Base-by-base conservation (phyloP, 164 flowering plant genomes). In the Berberis vulgaris region DNA sequence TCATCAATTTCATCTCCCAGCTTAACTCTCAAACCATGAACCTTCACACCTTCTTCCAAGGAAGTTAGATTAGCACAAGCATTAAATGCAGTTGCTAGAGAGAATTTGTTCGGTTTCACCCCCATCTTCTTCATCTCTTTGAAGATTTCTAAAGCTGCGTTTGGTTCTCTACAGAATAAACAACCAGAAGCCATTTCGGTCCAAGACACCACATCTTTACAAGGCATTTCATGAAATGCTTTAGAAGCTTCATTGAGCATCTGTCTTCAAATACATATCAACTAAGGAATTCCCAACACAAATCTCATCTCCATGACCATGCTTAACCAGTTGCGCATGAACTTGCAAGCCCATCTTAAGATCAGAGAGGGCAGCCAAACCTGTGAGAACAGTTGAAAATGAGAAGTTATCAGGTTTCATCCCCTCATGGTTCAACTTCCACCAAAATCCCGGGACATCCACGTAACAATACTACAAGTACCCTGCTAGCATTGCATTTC, bases 401-500 rank as follows among this genome's bases (percentile, higher is more conserved):
- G 89, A 77, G 71, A 83, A 88, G 64, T 73, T 62, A 76, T 90
- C 93, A 40, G 91, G 86, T 73, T 67, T 73, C 43, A 85, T 77
- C 0, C 84, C 88, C 41, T 77, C 82, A 8, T 42, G 45, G 43
- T 63, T 82, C 95, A 90, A 82, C 41, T 81, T 73, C 61, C 62
- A 72, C 90, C 92, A 90, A 40, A 90, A 80, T 2, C 64, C 43
- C 2, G 89, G 86, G 2, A 82, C 56, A 41, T 75, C 65, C 0
- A 65, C 45, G 56, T 67, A 79, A 10, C 70, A 74, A 43, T 67
- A 69, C 68, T 83, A 81, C 83, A 83, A 68, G 65, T 76, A 84
- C 38, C 93, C 97, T 1, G 80, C 82, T 57, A 90, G 71, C 77
- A 90, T 75, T 0, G 89, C 80, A 72, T 90, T 90, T 96, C 95